Evolutionary conservation across 148 eudicot genomes (phyloP), one percentile per base, ranked within the genome.

Genomic region (Dysphania ambrosioides): DNA sequence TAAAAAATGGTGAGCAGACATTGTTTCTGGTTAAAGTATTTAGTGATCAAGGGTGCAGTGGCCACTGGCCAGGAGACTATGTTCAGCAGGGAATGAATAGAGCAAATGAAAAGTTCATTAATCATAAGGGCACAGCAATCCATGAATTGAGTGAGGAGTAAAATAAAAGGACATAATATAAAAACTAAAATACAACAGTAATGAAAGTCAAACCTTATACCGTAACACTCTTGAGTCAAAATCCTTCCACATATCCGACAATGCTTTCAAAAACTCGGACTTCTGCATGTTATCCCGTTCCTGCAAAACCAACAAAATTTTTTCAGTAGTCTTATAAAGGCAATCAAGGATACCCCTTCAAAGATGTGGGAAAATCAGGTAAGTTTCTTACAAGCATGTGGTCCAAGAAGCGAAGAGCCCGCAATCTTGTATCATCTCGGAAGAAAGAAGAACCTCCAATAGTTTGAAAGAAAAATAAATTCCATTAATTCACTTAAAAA

Each of bases 251-350:
- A 95, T 95, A 74, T 90, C 97, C 9, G 92, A 84, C 77, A 95
- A 84, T 9, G 99, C 99, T 83, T 92, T 95, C 44, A 95, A 73
- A 78, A 95, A 95, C 80, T 95, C 97, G 8, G 99, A 82, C 85
- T 95, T 95, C 76, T 95, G 99, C 93, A 92, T 95, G 88, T 95
- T 95, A 71, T 95, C 99, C 82, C 99, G 89, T 81, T 88, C 99
- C 99, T 95, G 85, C 68, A 81, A 75, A 69, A 40, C 57, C 41
- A 36, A 77, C 26, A 53, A 80, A 19, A 55, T n/a, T n/a, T 8
- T 58, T 65, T 21, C 9, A n/a, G n/a, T n/a, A n/a, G n/a, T n/a
- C n/a, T n/a, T n/a, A n/a, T n/a, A n/a, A n/a, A 38, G 34, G 10
- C 7, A 60, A 62, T 27, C 49, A 31, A 49, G 19, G 6, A 53